Base-by-base conservation (phyloP, 345 rosid genomes). In the Pseudoturritis turrita region DNA sequence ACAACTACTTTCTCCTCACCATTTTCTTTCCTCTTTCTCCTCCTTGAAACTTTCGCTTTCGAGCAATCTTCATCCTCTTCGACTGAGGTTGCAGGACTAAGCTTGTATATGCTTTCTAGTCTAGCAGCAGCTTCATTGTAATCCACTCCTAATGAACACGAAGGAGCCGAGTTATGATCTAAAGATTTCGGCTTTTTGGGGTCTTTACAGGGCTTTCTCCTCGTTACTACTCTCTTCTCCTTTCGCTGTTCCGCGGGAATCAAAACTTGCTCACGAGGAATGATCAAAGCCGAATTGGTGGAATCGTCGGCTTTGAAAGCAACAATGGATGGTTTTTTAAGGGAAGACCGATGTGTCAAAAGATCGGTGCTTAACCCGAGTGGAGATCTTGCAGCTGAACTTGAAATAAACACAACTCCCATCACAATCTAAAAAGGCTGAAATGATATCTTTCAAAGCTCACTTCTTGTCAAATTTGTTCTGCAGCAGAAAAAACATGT, bases 41-140 rank as follows among this genome's bases (percentile, higher is more conserved):
- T 73, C 70, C 10, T 63, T 2, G 74, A 19, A 10, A 82, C 74
- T 77, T 79, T 83, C 67, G 19, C 72, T 28, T 31, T 45, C 31
- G 72, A 25, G 26, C 65, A 76, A 56, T 68, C 74, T 15, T 46
- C 74, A 10, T 73, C 89, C 25, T 80, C 83, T 19, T 58, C 84
- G 26, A 85, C 82, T 2, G 70, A 74, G 15, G 80, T 67, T 3
- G 80, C 53, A 22, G 93, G 89, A 69, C 96, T 86, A 73, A 89
- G 96, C 82, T 87, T 89, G 83, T 73, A 95, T 49, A 95, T 77
- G 62, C 45, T 87, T 70, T 95, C 99, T 44, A 95, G 89, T 62
- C 88, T 95, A 14, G 92, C 93, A 23, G 99, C 97, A 3, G 93
- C 96, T 77, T 89, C 97, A 54, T 87, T 82, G 83, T 89, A 91